These are phyloP conservation scores for Talaromyces islandicus DNA, from an alignment of 2,329 filamentous ascomycete species.

Conservation along the genomic window DNA sequence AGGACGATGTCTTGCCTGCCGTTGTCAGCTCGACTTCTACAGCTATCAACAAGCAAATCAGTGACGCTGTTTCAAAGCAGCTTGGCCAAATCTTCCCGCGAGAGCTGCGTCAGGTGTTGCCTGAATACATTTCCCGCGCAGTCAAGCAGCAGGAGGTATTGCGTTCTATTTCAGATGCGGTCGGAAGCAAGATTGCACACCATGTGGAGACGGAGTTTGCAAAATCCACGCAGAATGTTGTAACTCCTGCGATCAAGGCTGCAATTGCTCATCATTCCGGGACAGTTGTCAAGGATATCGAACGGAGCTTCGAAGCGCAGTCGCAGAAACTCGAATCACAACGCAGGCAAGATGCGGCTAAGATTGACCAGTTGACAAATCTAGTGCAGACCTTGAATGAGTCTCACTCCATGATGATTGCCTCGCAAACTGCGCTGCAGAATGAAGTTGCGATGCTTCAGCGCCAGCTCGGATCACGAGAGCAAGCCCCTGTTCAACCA, in stretches of 20 bases:
- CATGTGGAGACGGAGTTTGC: conserved; percentile 66
- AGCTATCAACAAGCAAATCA: conserved; percentile 66
- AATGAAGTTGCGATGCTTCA: conserved; percentile 33
- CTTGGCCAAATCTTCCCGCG: conserved; percentile 62
- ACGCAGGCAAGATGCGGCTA: conserved; percentile 49
- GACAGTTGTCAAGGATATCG: conserved; percentile 62
- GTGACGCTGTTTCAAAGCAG: conserved; percentile 60
- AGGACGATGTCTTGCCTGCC: conserved; percentile 67
- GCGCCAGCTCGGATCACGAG: conserved; percentile 18
- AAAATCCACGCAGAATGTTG: conserved; percentile 53
- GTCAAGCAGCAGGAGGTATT: conserved; percentile 69
- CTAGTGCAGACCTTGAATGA: conserved; percentile 53
- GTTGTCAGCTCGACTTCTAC: conserved; percentile 62
- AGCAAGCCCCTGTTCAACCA: conserved; percentile 15
- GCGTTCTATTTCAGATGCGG: conserved; percentile 65
- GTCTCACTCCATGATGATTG: conserved; percentile 39
- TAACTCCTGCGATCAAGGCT: conserved; percentile 62
- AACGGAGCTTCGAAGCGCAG: conserved; percentile 52
- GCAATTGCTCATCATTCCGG: conserved; percentile 62
- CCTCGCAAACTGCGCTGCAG: conserved; percentile 37
- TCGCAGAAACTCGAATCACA: conserved; percentile 47
- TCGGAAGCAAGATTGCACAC: conserved; percentile 60
- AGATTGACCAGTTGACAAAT: conserved; percentile 55
- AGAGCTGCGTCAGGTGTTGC: conserved; percentile 67
- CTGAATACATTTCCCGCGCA: conserved; percentile 59